phyloP scores from a whole-genome alignment of 2,329 filamentous ascomycete genomes.

The Penicillium sp. region DNA sequence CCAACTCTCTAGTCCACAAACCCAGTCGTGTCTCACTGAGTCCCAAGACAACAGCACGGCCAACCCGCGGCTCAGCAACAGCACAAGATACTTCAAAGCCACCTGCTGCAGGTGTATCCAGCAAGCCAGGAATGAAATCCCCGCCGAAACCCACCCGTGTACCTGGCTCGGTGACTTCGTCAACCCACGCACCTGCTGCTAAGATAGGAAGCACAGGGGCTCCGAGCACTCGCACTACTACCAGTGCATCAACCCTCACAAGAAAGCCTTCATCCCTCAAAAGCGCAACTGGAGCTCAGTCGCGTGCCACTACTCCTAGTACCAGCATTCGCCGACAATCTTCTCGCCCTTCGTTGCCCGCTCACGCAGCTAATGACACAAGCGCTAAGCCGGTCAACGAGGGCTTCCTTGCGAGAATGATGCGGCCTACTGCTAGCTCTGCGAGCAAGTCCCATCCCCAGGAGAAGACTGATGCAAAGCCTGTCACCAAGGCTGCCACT shows the following conservation, averaged over 20 bases:
- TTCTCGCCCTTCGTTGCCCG: conserved; percentile 34
- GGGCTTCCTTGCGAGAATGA: conserved; percentile 52
- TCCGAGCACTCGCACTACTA: conserved; percentile 30
- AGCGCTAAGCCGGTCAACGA: conserved; percentile 44
- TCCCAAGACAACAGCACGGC: conserved; percentile 29
- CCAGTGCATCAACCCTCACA: conserved; percentile 28
- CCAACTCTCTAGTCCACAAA: conserved; percentile 32
- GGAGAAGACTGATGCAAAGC: conserved; percentile 47
- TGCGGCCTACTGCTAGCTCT: conserved; percentile 53
- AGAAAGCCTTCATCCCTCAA: conserved; percentile 42
- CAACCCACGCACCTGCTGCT: conserved; percentile 43
- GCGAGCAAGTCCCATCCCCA: conserved; percentile 51
- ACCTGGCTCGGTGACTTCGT: conserved; percentile 42
- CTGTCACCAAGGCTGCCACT: conserved; percentile 35
- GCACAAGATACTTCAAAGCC: conserved; percentile 30
- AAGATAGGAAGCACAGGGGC: conserved; percentile 29
- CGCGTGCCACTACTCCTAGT: conserved; percentile 26
- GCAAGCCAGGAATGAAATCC: conserved; percentile 39
- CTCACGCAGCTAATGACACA: conserved; percentile 31
- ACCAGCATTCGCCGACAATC: conserved; percentile 33
- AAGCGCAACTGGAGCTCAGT: conserved; percentile 23
- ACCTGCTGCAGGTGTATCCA: conserved; percentile 23
- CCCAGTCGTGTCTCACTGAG: conserved; percentile 35
- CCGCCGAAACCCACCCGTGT: conserved; percentile 44
- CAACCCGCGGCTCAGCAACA: conserved; percentile 33